These are phyloP conservation scores for Penicillium sp. DNA, from an alignment of 2,329 filamentous ascomycete species.

Conservation along the genomic window DNA sequence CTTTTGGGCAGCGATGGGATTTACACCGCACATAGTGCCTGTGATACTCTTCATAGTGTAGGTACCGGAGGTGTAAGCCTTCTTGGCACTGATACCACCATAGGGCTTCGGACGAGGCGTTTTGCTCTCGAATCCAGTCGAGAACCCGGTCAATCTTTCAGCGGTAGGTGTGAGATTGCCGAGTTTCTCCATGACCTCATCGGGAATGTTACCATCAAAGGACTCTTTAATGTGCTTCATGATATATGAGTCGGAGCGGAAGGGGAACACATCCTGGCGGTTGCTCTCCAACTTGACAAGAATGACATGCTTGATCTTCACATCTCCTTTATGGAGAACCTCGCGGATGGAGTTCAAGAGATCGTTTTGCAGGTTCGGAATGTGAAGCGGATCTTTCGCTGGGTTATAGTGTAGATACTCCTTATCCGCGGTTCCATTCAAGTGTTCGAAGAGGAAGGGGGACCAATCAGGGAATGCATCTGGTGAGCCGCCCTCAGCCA, in stretches of 20 bases:
- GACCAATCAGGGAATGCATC: conserved; percentile 13
- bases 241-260: conserved; percentile 38
- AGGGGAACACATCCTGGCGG: conserved; percentile 45
- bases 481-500: conserved; percentile 3
- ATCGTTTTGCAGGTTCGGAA: conserved; percentile 14
- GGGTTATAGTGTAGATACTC: conserved; percentile 13
- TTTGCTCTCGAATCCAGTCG: conserved; percentile 17
- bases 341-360: conserved; percentile 14
- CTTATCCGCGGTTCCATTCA: background rate
- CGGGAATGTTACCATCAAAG: conserved; percentile 33
- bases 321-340: conserved; percentile 17
- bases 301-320: conserved; percentile 44
- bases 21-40: conserved; percentile 41
- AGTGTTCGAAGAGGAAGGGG: conserved; percentile 10
- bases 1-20: conserved; percentile 42
- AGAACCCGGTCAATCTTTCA: conserved; percentile 23
- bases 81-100: conserved; percentile 42
- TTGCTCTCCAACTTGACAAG: conserved; percentile 45
- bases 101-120: conserved; percentile 23
- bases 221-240: conserved; percentile 36
- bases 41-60: conserved; percentile 46
- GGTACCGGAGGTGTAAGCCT: conserved; percentile 42
- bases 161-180: conserved; percentile 27
- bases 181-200: conserved; percentile 23
- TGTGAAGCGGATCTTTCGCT: conserved; percentile 15